phyloP scores from a whole-genome alignment of 1,284 basidiomycete species.

The Cryptococcus maquisensis region DNA sequence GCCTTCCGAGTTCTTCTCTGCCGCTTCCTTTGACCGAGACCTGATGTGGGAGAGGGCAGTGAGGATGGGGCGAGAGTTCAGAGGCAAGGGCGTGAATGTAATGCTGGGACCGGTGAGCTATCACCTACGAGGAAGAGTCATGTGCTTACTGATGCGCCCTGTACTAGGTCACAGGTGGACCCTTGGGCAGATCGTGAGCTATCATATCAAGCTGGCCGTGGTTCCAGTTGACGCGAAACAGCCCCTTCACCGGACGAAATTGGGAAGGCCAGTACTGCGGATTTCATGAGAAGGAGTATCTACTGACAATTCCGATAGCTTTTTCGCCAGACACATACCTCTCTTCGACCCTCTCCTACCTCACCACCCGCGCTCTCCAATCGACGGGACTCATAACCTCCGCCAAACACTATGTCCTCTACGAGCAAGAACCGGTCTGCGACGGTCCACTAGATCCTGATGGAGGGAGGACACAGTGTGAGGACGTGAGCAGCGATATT shows the following conservation, averaged over 20 bases:
- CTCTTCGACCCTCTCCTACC: conserved; percentile 44
- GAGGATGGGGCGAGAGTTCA: conserved; percentile 52
- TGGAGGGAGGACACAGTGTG: conserved; percentile 31
- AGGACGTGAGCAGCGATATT: conserved; percentile 31
- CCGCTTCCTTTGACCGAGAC: conserved; percentile 51
- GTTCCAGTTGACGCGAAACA: no score
- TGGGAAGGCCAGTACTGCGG: conserved; percentile 42
- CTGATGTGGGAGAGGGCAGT: conserved; percentile 48
- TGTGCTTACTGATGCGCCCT: background rate
- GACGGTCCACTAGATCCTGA: conserved; percentile 25
- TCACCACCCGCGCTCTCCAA: conserved; percentile 45
- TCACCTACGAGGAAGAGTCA: background rate
- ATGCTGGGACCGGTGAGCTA: conserved; percentile 38
- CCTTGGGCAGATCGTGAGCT: conserved; percentile 44
- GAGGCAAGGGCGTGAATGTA: conserved; percentile 46
- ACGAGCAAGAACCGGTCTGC: conserved; percentile 48
- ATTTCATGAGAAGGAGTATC: background rate
- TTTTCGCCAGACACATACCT: conserved; percentile 49
- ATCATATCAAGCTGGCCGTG: no score
- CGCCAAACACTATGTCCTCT: conserved; percentile 48
- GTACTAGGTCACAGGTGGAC: conserved; percentile 47
- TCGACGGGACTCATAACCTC: conserved; percentile 45
- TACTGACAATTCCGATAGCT: conserved; percentile 18
- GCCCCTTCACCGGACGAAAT: conserved; percentile 46
- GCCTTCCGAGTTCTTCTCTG: conserved; percentile 51